Conservation (phyloP, 495 filamentous ascomycete species). For the Lichenothelia convexa region DNA sequence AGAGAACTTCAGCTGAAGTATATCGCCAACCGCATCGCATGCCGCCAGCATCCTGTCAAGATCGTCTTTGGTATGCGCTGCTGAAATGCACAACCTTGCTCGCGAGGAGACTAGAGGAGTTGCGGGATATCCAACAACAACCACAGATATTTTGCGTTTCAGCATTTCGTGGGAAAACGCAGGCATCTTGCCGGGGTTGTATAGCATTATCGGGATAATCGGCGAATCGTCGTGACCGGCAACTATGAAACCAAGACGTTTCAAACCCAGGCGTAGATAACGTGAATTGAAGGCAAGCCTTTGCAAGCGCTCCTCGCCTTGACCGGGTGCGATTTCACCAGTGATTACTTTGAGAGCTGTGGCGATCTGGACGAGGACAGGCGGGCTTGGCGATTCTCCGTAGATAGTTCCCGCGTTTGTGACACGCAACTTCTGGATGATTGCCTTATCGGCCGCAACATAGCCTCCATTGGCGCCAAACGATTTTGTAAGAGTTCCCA, state of each 20-base stretch:
- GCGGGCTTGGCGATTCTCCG: slow-evolving; percentile 73
- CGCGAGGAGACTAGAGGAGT: slow-evolving; percentile 92
- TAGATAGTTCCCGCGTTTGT: slow-evolving; percentile 76
- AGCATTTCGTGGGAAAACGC: slow-evolving; percentile 98
- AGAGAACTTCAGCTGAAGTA: slow-evolving; percentile 88
- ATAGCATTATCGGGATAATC: slow-evolving; percentile 84
- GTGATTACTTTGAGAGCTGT: slow-evolving; percentile 69
- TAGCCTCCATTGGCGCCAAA: slow-evolving; percentile 98
- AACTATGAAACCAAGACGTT: slow-evolving; percentile 90
- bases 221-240: slow-evolving; percentile 95
- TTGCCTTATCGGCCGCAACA: slow-evolving; percentile 70
- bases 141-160: slow-evolving; percentile 91
- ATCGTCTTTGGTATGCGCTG: slow-evolving; percentile 95
- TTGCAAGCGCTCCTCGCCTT: slow-evolving; percentile 90
- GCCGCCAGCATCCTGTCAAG: slow-evolving; percentile 77
- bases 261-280: slow-evolving; percentile 89
- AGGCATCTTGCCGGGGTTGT: slow-evolving; percentile 93
- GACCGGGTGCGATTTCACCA: slow-evolving; percentile 71
- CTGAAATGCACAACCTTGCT: slow-evolving; percentile 86
- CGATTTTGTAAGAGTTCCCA: slow-evolving; percentile 96
- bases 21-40: slow-evolving; percentile 82
- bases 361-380: slow-evolving; percentile 75
- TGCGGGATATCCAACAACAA: slow-evolving; percentile 92
- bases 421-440: slow-evolving; percentile 77
- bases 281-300: slow-evolving; percentile 96